Evolutionary conservation across 2,329 filamentous ascomycete species (phyloP).

Genomic region (Talaromyces sp.): DNA sequence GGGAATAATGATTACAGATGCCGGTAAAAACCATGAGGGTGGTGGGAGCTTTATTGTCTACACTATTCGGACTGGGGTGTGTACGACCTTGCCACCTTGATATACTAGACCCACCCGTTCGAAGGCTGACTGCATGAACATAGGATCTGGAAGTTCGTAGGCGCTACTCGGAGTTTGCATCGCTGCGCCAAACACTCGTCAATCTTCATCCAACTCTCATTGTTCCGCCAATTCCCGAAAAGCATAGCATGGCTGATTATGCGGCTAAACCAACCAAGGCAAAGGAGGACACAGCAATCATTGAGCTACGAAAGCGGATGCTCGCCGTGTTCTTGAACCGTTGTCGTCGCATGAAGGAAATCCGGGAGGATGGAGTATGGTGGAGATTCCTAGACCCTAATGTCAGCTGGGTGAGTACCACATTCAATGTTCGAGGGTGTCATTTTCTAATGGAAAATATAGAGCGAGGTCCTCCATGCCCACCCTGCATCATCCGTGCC

Average conservation of each 20-base stretch:
- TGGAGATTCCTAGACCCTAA: slow-evolving; percentile 98
- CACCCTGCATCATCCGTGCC: slow-evolving; percentile 89
- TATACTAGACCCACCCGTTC: slow-evolving; percentile 1
- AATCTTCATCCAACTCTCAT: slow-evolving; percentile 93
- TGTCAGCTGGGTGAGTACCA: slow-evolving; percentile 81
- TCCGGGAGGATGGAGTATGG: slow-evolving; percentile 91
- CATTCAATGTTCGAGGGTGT: neutral
- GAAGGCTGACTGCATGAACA: slow-evolving; percentile 9
- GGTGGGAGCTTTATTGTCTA: slow-evolving; percentile 95
- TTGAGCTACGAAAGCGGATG: slow-evolving; percentile 96
- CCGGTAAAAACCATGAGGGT: slow-evolving; percentile 91
- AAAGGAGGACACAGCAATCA: slow-evolving; percentile 95
- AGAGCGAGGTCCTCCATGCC: slow-evolving; percentile 94
- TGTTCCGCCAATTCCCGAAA: slow-evolving; percentile 96
- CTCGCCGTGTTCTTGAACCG: slow-evolving; percentile 91
- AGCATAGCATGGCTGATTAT: slow-evolving; percentile 98
- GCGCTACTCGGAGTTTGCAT: slow-evolving; percentile 95
- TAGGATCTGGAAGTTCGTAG: slow-evolving; percentile 94
- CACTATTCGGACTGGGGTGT: slow-evolving; percentile 90
- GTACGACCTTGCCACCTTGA: slow-evolving; percentile 28
- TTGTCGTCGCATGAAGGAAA: slow-evolving; percentile 88
- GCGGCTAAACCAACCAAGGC: slow-evolving; percentile 97
- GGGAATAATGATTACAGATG: slow-evolving; percentile 88
- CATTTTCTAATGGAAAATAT: slow-evolving; percentile 17
- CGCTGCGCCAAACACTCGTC: slow-evolving; percentile 82